These are phyloP conservation scores for Penicillium riverlandense DNA, from an alignment of 495 filamentous ascomycete genomes.

Conservation along the genomic window DNA sequence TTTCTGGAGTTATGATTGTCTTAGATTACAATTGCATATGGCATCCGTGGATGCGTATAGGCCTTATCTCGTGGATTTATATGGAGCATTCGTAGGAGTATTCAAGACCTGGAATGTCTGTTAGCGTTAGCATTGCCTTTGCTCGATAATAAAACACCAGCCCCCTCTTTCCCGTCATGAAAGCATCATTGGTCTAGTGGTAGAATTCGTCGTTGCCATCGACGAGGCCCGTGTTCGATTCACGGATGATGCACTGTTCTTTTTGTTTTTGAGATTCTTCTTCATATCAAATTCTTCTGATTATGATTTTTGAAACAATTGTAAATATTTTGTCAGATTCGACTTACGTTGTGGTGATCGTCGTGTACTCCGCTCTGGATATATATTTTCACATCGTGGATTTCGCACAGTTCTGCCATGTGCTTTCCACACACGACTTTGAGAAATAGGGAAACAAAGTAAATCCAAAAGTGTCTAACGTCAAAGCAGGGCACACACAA, in stretches of 20 bases:
- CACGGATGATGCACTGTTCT: slow-evolving; percentile 42
- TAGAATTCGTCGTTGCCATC: slow-evolving; percentile 56
- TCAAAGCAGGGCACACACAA: too few species aligned
- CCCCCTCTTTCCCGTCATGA: background rate
- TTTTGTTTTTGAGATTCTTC: slow-evolving; percentile 4
- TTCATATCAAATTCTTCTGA: background rate
- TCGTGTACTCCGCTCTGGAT: too few species aligned
- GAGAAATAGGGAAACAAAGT: too few species aligned
- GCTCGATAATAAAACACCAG: background rate
- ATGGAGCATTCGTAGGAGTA: background rate
- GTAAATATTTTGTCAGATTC: too few species aligned
- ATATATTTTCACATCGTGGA: too few species aligned
- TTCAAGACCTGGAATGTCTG: too few species aligned
- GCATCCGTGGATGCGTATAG: slow-evolving; percentile 15
- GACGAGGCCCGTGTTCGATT: slow-evolving; percentile 55
- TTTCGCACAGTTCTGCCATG: too few species aligned
- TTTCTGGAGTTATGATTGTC: slow-evolving; percentile 5
- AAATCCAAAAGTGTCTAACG: too few species aligned
- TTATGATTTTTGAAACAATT: background rate
- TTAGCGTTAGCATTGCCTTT: background rate
- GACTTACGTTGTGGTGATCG: too few species aligned
- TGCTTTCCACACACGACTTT: too few species aligned
- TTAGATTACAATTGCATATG: slow-evolving; percentile 10
- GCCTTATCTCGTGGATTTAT: background rate
- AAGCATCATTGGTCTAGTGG: slow-evolving; percentile 53